Percentiles rank a stretch among this genome's conserved stretches.
Conservation (phyloP, 1,284 basidiomycete species). For the Farysia itapuensis region DNA sequence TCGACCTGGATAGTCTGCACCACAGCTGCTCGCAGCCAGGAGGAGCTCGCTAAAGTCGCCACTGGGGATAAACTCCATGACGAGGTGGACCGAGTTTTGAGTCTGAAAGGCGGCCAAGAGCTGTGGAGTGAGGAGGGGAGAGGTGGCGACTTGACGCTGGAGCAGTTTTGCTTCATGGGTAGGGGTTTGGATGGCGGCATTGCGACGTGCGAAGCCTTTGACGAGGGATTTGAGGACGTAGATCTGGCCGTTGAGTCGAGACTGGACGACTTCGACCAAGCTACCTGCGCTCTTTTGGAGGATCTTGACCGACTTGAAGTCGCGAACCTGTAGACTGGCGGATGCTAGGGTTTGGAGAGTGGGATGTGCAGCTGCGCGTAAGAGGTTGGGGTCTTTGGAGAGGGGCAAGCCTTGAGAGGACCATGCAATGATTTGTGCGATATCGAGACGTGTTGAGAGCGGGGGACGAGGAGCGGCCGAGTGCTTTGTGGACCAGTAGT, state of each 20-base stretch:
- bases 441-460: no score
- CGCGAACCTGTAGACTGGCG: conserved; percentile 28
- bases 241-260: conserved; percentile 47
- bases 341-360: conserved; percentile 13
- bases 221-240: conserved; percentile 57
- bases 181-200: conserved; percentile 48
- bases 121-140: conserved; percentile 33
- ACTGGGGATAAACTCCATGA: conserved; percentile 58
- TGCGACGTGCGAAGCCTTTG: conserved; percentile 51
- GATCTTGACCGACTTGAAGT: conserved; percentile 47
- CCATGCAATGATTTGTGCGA: conserved; percentile 42
- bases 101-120: conserved; percentile 55
- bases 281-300: conserved; percentile 49
- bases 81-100: conserved; percentile 48
- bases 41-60: conserved; percentile 57
- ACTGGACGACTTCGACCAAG: conserved; percentile 54
- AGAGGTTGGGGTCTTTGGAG: conserved; percentile 21
- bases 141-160: conserved; percentile 7
- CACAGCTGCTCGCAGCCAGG: conserved; percentile 41
- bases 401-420: conserved; percentile 19
- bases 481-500: no score
- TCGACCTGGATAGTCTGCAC: conserved; percentile 36
- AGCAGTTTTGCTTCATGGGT: conserved; percentile 48
- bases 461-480: no score
- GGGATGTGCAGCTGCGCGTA: conserved; percentile 19